These are phyloP conservation scores for Chloris gayana DNA, from an alignment of 176 grass and related monocot species.

Conservation along the genomic window DNA sequence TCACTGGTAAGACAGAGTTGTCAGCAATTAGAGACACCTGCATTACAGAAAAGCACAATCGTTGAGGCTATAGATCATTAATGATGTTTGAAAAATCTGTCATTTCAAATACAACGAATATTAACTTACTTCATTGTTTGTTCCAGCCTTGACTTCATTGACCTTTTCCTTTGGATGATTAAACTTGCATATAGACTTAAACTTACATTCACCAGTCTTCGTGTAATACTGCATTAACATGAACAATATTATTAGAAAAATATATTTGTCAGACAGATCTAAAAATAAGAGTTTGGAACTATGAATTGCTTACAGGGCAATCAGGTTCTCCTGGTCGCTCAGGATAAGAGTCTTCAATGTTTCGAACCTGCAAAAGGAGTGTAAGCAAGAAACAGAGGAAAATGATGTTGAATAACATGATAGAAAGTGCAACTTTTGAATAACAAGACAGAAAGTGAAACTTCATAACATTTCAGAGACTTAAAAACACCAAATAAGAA, in stretches of 20 bases:
- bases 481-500: slow-evolving; percentile 20
- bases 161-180: slow-evolving; percentile 75
- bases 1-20: slow-evolving; percentile 53
- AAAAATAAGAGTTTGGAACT: slow-evolving; percentile 16
- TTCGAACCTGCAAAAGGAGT: slow-evolving; percentile 55
- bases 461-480: slow-evolving; percentile 8
- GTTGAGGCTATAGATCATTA: slow-evolving; percentile 26
- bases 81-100: neutral
- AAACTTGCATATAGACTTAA: slow-evolving; percentile 87
- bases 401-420: slow-evolving; percentile 29
- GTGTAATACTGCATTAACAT: slow-evolving; percentile 63
- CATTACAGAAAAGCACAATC: slow-evolving; percentile 30
- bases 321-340: slow-evolving; percentile 73
- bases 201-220: slow-evolving; percentile 67
- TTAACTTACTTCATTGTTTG: slow-evolving; percentile 43
- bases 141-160: slow-evolving; percentile 36
- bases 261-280: slow-evolving; percentile 27
- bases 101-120: neutral
- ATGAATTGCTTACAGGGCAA: slow-evolving; percentile 77
- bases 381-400: slow-evolving; percentile 40
- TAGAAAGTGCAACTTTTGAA: slow-evolving; percentile 24
- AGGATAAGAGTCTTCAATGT: slow-evolving; percentile 65
- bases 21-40: slow-evolving; percentile 50
- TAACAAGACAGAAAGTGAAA: slow-evolving; percentile 27
- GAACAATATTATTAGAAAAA: slow-evolving; percentile 19